phyloP scores from a whole-genome alignment of 148 eudicot genomes.

The Heliosperma pusillum region DNA sequence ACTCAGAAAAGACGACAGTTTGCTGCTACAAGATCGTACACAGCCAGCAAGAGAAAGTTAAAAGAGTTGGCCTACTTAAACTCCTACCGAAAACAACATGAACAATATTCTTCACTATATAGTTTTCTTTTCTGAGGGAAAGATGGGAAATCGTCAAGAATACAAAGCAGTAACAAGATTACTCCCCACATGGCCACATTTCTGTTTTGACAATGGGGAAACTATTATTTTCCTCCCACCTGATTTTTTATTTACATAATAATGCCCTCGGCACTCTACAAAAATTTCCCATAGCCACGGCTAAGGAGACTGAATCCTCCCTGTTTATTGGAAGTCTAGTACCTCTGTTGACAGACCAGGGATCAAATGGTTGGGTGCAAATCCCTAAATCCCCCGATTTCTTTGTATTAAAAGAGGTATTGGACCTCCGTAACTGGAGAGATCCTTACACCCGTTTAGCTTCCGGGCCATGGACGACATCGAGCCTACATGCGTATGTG shows the following conservation, averaged over 20 bases:
- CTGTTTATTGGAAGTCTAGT: neutral
- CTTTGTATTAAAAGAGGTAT: neutral
- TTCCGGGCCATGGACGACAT: constrained; percentile 18
- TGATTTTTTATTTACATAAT: constrained; percentile 21
- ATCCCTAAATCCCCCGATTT: neutral
- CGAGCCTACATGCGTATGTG: constrained; percentile 13
- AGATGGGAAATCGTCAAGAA: neutral
- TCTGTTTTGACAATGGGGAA: neutral
- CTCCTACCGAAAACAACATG: neutral
- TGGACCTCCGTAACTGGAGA: neutral
- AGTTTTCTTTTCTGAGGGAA: neutral
- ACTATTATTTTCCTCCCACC: constrained; percentile 5
- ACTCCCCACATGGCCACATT: neutral
- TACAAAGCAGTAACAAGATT: neutral
- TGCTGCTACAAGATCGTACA: neutral
- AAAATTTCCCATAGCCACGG: constrained; percentile 24
- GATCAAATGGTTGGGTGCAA: no score
- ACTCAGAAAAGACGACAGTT: neutral
- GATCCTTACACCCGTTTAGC: constrained; percentile 13
- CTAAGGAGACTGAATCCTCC: neutral
- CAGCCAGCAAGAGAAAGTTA: neutral
- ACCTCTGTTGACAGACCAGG: no score
- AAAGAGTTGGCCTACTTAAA: neutral
- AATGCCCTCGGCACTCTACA: constrained; percentile 28
- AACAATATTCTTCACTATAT: neutral